Percentiles rank a stretch among this genome's conserved stretches.
Conservation (phyloP, 192 early-diverging fungal genomes). For the Umbelopsis vinacea region DNA sequence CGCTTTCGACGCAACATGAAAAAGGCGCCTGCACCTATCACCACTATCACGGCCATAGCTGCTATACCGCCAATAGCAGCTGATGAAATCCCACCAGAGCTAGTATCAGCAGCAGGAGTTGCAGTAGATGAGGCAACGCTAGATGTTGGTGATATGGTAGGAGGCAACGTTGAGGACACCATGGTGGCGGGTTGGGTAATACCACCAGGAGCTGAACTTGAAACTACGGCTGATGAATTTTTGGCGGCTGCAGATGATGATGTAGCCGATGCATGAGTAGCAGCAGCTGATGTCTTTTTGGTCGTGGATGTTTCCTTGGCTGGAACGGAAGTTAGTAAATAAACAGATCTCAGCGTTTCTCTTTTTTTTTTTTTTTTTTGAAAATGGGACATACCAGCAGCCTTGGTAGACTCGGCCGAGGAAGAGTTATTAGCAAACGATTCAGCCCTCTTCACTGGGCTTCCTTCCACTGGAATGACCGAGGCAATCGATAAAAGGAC, state of each 20-base stretch:
- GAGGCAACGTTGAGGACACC: not conserved
- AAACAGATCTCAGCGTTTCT: not conserved
- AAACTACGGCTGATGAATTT: not conserved
- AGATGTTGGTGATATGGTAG: slow-evolving; percentile 11
- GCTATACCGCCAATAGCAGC: slow-evolving; percentile 29
- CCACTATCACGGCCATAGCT: slow-evolving; percentile 19
- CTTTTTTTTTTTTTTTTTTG: too few species aligned
- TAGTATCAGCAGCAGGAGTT: not conserved
- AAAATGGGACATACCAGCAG: not conserved
- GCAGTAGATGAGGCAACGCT: not conserved
- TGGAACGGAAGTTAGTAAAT: not conserved
- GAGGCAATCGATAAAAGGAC: slow-evolving; percentile 10
- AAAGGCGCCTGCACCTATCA: slow-evolving; percentile 26
- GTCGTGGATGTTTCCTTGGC: not conserved
- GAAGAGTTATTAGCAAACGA: not conserved
- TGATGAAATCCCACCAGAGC: slow-evolving; percentile 5
- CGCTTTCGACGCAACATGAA: slow-evolving; percentile 24
- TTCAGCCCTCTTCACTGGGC: not conserved
- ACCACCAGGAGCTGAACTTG: not conserved
- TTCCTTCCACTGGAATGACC: slow-evolving; percentile 3
- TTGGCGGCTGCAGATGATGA: slow-evolving; percentile 1
- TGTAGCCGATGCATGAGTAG: slow-evolving; percentile 4
- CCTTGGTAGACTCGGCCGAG: not conserved
- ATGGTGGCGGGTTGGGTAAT: slow-evolving; percentile 4
- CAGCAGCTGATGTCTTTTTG: not conserved